Evolutionary conservation across 495 filamentous ascomycete genomes (phyloP).

Genomic region (Xylaria flabelliformis): DNA sequence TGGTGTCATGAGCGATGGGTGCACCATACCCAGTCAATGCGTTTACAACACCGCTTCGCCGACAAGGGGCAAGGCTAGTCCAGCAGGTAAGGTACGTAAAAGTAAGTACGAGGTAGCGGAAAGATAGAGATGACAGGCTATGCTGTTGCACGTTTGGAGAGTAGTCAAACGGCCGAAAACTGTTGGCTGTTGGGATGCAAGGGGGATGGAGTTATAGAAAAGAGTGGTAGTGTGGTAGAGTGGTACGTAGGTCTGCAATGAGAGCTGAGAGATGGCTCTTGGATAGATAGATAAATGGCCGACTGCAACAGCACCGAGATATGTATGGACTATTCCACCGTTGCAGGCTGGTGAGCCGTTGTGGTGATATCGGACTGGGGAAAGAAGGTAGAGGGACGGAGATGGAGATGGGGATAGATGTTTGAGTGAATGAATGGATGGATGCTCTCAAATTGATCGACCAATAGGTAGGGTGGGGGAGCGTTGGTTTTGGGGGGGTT

Average conservation of each 20-base stretch:
- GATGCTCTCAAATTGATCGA: slow-evolving; percentile 19
- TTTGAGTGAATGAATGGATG: slow-evolving; percentile 23
- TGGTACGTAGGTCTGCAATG: slow-evolving; percentile 14
- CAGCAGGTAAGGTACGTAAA: neutral
- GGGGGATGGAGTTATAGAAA: slow-evolving; percentile 11
- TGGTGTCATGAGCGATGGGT: slow-evolving; percentile 31
- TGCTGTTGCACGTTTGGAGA: slow-evolving; percentile 20
- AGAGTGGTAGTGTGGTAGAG: neutral
- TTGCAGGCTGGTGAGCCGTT: slow-evolving; percentile 17
- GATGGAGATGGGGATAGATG: slow-evolving; percentile 31
- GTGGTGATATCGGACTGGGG: slow-evolving; percentile 26
- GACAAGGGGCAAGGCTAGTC: neutral
- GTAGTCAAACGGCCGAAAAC: slow-evolving; percentile 11
- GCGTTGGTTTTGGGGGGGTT: neutral
- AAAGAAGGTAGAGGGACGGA: slow-evolving; percentile 24
- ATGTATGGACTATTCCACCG: slow-evolving; percentile 20
- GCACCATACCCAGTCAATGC: slow-evolving; percentile 25
- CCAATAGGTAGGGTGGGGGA: neutral
- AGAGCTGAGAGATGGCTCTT: neutral
- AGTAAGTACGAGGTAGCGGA: slow-evolving; percentile 6
- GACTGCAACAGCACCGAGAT: slow-evolving; percentile 9
- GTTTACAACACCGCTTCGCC: slow-evolving; percentile 6
- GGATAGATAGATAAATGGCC: neutral
- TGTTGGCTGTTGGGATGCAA: slow-evolving; percentile 10
- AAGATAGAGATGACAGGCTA: slow-evolving; percentile 8